phyloP scores from a whole-genome alignment of 805 yeast species.

The Candida ulmi region DNA sequence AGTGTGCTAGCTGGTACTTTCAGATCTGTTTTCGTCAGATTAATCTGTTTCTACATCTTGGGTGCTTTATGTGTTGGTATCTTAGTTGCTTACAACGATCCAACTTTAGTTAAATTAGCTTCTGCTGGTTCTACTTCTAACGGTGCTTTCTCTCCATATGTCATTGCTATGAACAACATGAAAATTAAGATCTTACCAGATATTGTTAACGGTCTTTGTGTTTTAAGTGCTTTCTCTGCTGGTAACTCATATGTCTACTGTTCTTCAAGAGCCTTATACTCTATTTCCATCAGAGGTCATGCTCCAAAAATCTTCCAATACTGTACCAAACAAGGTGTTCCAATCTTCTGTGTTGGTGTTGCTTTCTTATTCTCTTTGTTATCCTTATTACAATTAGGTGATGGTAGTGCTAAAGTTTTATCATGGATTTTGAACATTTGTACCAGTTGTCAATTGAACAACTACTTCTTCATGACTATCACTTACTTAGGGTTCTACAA shows the following conservation, averaged over 20 bases:
- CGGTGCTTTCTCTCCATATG: slow-evolving; percentile 53
- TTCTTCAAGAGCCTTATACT: slow-evolving; percentile 54
- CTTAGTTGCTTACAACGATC: slow-evolving; percentile 57
- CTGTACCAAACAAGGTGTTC: slow-evolving; percentile 65
- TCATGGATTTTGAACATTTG: slow-evolving; percentile 67
- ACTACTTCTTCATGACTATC: slow-evolving; percentile 50
- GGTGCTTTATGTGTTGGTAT: slow-evolving; percentile 68
- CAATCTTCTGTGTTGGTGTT: slow-evolving; percentile 58
- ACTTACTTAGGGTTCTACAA: slow-evolving; percentile 60
- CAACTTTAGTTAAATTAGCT: slow-evolving; percentile 40
- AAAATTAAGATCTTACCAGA: slow-evolving; percentile 46
- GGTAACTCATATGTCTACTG: slow-evolving; percentile 54
- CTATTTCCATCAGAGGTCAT: slow-evolving; percentile 47
- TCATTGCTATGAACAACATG: slow-evolving; percentile 48
- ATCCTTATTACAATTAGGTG: slow-evolving; percentile 60
- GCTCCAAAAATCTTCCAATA: slow-evolving; percentile 57
- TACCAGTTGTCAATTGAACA: slow-evolving; percentile 61
- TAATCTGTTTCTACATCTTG: slow-evolving; percentile 53
- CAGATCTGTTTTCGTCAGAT: slow-evolving; percentile 63
- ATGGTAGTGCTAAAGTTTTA: slow-evolving; percentile 55
- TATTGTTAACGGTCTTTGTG: slow-evolving; percentile 45
- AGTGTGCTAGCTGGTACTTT: slow-evolving; percentile 68
- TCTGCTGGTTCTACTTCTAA: slow-evolving; percentile 58
- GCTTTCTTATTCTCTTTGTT: slow-evolving; percentile 54
- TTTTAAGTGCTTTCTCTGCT: slow-evolving; percentile 51